Conservation (phyloP, 2,329 filamentous ascomycete species). For the Aspergillus sp. region DNA sequence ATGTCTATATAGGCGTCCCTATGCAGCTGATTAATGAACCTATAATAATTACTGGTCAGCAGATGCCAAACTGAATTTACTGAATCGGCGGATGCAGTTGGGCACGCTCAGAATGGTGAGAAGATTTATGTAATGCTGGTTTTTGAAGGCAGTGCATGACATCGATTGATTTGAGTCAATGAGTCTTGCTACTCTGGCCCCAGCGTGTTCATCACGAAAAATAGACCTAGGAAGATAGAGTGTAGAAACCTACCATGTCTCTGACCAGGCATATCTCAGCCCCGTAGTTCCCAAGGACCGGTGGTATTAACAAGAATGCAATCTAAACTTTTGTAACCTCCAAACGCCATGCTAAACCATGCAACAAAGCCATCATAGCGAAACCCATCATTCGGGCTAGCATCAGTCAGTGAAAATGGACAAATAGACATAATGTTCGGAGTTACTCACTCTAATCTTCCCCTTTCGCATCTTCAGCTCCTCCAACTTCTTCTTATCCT, state of each 20-base stretch:
- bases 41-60: constrained; percentile 5
- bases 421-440: background rate
- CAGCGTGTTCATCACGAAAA: constrained; percentile 51
- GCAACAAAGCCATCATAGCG: constrained; percentile 15
- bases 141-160: constrained; percentile 56
- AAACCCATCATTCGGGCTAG: constrained; percentile 34
- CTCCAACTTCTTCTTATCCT: constrained; percentile 70
- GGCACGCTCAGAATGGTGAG: constrained; percentile 58
- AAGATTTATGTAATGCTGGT: constrained; percentile 65
- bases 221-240: constrained; percentile 7
- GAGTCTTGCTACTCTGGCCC: constrained; percentile 52
- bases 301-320: constrained; percentile 21
- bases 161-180: constrained; percentile 18
- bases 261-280: background rate
- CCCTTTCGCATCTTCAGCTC: constrained; percentile 69
- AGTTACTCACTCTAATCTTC: constrained; percentile 52
- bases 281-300: background rate
- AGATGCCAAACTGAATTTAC: background rate
- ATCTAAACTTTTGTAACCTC: constrained; percentile 14
- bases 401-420: constrained; percentile 2
- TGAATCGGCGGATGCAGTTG: background rate
- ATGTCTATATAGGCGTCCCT: background rate
- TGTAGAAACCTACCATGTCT: background rate
- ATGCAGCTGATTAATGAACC: background rate
- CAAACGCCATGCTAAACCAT: constrained; percentile 33